phyloP scores from a whole-genome alignment of 805 yeast genomes.

The Candida ulmi region DNA sequence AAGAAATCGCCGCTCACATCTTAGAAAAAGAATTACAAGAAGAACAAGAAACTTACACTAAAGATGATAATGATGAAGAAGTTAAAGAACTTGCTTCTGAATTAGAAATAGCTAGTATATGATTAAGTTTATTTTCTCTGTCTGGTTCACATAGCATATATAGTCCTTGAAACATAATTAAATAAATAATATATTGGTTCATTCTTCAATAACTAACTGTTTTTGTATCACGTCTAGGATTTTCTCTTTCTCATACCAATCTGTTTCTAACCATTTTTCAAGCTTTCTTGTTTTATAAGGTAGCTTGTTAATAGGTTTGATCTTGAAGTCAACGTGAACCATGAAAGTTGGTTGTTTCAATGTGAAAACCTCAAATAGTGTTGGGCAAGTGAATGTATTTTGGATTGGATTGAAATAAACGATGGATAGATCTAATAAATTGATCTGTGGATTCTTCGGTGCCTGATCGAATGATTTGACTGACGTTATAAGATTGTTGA shows the following conservation, averaged over 20 bases:
- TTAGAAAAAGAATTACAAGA: slow-evolving; percentile 36
- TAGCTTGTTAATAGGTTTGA: slow-evolving; percentile 37
- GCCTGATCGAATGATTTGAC: background rate
- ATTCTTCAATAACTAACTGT: slow-evolving; percentile 21
- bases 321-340: slow-evolving; percentile 19
- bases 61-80: slow-evolving; percentile 34
- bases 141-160: too few species aligned
- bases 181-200: too few species aligned
- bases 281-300: slow-evolving; percentile 48
- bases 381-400: slow-evolving; percentile 28
- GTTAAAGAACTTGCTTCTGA: slow-evolving; percentile 56
- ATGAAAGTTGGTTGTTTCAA: slow-evolving; percentile 25
- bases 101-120: slow-evolving; percentile 50
- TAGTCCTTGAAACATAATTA: too few species aligned
- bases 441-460: slow-evolving; percentile 3
- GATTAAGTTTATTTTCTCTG: slow-evolving; percentile 3
- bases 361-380: slow-evolving; percentile 31
- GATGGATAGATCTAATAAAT: slow-evolving; percentile 29
- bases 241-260: slow-evolving; percentile 69
- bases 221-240: slow-evolving; percentile 34
- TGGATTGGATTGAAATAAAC: slow-evolving; percentile 31
- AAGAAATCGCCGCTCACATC: slow-evolving; percentile 40
- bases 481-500: slow-evolving; percentile 40
- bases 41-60: slow-evolving; percentile 36
- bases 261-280: slow-evolving; percentile 71